Evolutionary conservation across 805 yeast species (phyloP).

Genomic region (Henningerozyma blattae): DNA sequence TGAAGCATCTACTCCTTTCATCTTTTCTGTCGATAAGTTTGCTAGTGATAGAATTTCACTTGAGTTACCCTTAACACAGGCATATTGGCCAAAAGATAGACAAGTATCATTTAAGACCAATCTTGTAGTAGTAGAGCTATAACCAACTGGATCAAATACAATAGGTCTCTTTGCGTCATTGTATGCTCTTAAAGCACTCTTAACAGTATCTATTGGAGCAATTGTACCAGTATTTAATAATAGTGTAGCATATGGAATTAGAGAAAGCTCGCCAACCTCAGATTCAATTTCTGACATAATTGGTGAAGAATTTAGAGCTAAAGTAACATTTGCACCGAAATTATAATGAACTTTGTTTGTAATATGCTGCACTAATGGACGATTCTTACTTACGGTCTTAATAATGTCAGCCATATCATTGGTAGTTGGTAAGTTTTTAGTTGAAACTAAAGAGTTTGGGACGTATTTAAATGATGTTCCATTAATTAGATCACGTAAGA

Average conservation of each 20-base stretch:
- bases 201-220: constrained; percentile 32
- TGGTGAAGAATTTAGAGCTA: constrained; percentile 80
- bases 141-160: constrained; percentile 87
- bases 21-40: constrained; percentile 29
- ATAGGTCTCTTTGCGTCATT: constrained; percentile 46
- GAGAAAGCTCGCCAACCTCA: constrained; percentile 60
- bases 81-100: constrained; percentile 43
- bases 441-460: neutral
- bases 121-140: constrained; percentile 65
- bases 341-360: constrained; percentile 84
- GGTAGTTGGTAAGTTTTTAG: neutral
- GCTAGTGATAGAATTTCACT: constrained; percentile 67
- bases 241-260: constrained; percentile 40
- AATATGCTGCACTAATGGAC: constrained; percentile 74
- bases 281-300: constrained; percentile 67
- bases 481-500: constrained; percentile 21
- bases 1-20: constrained; percentile 66
- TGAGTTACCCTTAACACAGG: constrained; percentile 73
- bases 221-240: constrained; percentile 73
- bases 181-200: constrained; percentile 45
- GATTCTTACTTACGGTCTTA: constrained; percentile 13
- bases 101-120: constrained; percentile 34
- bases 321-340: constrained; percentile 74
- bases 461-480: constrained; percentile 8
- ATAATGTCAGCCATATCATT: constrained; percentile 10